Percentiles rank a stretch among this genome's conserved stretches.
Conservation (phyloP, 2,329 filamentous ascomycete genomes). For the Mycocentrospora acerina region DNA sequence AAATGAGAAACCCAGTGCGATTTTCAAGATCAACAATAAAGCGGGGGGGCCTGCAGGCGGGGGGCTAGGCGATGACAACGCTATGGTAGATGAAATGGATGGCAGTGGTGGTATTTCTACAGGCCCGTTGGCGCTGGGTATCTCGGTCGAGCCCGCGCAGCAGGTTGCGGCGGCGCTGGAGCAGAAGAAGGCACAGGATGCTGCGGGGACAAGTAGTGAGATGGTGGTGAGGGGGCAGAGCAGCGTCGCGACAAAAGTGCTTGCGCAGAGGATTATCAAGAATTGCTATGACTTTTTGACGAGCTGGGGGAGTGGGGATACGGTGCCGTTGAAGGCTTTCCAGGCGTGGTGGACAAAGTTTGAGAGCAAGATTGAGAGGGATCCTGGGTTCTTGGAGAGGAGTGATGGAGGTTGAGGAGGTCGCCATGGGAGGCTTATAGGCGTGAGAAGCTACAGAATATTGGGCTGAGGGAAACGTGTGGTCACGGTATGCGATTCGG, state of each 20-base stretch:
- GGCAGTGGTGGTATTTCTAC: conserved; percentile 14
- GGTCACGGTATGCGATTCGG: too few species aligned
- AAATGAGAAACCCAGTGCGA: conserved; percentile 85
- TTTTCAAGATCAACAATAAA: conserved; percentile 71
- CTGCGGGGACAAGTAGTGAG: conserved; percentile 25
- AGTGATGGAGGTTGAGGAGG: conserved; percentile 50
- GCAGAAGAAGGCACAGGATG: conserved; percentile 53
- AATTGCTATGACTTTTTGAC: conserved; percentile 97
- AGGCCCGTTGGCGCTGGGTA: conserved; percentile 66
- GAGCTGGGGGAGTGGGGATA: conserved; percentile 78
- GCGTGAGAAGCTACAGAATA: not conserved
- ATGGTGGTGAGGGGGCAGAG: conserved; percentile 40
- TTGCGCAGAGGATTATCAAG: conserved; percentile 92
- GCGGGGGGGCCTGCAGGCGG: conserved; percentile 41
- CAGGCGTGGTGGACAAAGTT: conserved; percentile 99
- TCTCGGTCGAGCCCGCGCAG: conserved; percentile 75
- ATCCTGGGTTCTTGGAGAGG: conserved; percentile 86
- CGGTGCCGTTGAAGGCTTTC: conserved; percentile 91
- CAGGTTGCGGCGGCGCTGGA: conserved; percentile 71
- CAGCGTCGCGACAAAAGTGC: conserved; percentile 66
- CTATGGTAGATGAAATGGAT: conserved; percentile 47
- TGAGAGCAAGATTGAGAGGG: conserved; percentile 78
- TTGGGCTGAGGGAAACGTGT: too few species aligned
- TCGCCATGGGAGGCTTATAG: too few species aligned
- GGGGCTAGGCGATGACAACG: conserved; percentile 50